Conservation (phyloP, 2,329 filamentous ascomycete genomes). For the Botrytis fabae region DNA sequence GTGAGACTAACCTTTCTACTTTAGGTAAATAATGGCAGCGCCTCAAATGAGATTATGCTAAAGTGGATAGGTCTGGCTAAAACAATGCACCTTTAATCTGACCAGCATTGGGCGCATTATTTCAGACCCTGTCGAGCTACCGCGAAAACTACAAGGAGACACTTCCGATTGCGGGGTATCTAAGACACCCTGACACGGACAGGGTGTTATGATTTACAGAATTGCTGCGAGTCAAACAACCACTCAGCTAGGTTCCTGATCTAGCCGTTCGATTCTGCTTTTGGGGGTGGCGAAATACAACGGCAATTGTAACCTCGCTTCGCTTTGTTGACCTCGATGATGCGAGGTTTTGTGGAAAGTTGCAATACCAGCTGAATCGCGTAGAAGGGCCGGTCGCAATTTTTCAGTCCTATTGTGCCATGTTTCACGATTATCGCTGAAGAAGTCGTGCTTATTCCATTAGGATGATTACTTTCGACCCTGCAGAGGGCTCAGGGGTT, state of each 20-base stretch:
- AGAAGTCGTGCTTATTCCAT: not conserved
- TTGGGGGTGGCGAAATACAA: not conserved
- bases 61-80: not conserved
- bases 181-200: not conserved
- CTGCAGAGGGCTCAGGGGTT: not conserved
- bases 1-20: not conserved
- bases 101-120: not conserved
- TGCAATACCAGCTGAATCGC: not conserved
- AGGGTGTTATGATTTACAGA: not conserved
- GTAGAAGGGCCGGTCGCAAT: slow-evolving; percentile 16
- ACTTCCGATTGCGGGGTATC: slow-evolving; percentile 8
- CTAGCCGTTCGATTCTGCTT: not conserved
- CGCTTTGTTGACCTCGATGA: not conserved
- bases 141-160: not conserved
- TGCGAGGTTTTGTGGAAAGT: not conserved
- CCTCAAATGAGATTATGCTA: not conserved
- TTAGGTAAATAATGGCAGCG: not conserved
- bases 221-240: not conserved
- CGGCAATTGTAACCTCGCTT: not conserved
- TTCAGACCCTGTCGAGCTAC: not conserved
- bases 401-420: not conserved
- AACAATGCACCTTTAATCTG: not conserved
- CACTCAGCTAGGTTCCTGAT: slow-evolving; percentile 4
- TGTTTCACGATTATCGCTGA: not conserved
- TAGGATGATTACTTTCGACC: not conserved